phyloP scores from a whole-genome alignment of 2,329 filamentous ascomycete species.

The Microdochium nivale region DNA sequence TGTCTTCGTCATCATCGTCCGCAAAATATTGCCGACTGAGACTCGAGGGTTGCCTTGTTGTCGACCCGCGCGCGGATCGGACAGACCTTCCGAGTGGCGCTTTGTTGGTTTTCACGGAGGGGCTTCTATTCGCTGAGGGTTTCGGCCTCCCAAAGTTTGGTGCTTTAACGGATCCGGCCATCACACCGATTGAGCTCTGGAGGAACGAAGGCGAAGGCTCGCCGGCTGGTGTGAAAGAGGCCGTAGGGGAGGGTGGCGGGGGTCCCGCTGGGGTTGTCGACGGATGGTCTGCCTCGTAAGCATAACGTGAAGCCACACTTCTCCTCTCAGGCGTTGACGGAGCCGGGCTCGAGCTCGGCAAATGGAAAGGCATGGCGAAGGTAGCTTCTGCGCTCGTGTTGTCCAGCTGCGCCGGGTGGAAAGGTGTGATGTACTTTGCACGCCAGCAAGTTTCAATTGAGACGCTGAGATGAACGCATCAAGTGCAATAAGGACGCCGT shows the following conservation, averaged over 20 bases:
- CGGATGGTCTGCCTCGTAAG: slow-evolving; percentile 31
- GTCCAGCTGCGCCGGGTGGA: not conserved
- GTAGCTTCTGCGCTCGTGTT: not conserved
- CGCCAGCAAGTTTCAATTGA: not conserved
- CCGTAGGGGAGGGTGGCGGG: slow-evolving; percentile 38
- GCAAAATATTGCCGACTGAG: slow-evolving; percentile 37
- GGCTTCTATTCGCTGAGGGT: slow-evolving; percentile 19
- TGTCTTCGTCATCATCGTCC: slow-evolving; percentile 20
- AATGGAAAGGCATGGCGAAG: slow-evolving; percentile 21
- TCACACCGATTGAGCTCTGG: slow-evolving; percentile 42
- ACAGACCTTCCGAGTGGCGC: slow-evolving; percentile 41
- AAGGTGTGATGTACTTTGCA: not conserved
- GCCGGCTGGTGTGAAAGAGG: slow-evolving; percentile 47
- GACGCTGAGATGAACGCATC: too few species aligned
- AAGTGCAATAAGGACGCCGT: too few species aligned
- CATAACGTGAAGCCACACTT: slow-evolving; percentile 24
- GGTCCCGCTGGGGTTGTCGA: slow-evolving; percentile 45
- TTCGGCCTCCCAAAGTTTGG: slow-evolving; percentile 27
- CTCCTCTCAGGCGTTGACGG: slow-evolving; percentile 41
- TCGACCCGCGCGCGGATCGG: slow-evolving; percentile 18
- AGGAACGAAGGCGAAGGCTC: slow-evolving; percentile 46
- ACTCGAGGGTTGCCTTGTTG: slow-evolving; percentile 36
- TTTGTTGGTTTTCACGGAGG: slow-evolving; percentile 23
- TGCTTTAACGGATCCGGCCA: slow-evolving; percentile 27
- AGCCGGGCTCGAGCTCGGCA: slow-evolving; percentile 33